Evolutionary conservation across 495 filamentous ascomycete species (phyloP).

Genomic region (Annulohypoxylon nitens): DNA sequence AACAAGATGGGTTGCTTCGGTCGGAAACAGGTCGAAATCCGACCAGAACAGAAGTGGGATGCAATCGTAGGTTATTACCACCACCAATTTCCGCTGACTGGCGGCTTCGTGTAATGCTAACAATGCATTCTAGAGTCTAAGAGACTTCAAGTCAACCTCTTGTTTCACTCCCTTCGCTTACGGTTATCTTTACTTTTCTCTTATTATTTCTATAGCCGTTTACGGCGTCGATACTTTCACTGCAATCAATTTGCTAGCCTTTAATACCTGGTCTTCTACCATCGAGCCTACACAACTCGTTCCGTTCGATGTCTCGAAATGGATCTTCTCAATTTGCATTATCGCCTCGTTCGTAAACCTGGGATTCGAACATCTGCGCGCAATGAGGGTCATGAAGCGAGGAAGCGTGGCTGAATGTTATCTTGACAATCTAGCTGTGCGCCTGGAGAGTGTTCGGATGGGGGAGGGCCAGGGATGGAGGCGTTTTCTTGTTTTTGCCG

Average conservation of each 20-base stretch:
- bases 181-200: constrained; percentile 81
- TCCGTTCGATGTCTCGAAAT: constrained; percentile 77
- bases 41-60: constrained; percentile 91
- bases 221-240: constrained; percentile 94
- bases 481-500: constrained; percentile 91
- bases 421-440: constrained; percentile 85
- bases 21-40: constrained; percentile 73
- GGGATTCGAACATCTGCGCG: constrained; percentile 79
- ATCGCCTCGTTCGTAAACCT: constrained; percentile 85
- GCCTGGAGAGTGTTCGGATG: constrained; percentile 80
- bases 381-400: constrained; percentile 80
- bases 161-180: constrained; percentile 85
- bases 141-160: constrained; percentile 86
- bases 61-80: constrained; percentile 80
- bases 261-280: constrained; percentile 74
- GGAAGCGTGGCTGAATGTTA: constrained; percentile 92
- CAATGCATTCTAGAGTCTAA: constrained; percentile 73
- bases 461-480: constrained; percentile 78
- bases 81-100: neutral
- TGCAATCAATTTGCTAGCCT: constrained; percentile 88
- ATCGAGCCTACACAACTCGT: constrained; percentile 61
- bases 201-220: constrained; percentile 82
- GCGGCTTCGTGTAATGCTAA: constrained; percentile 22
- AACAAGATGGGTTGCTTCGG: constrained; percentile 78
- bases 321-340: constrained; percentile 93